A percentile compares a stretch with the other conserved stretches of the same genome.
phyloP scores from a whole-genome alignment of 2,329 filamentous ascomycete species.

The Massarina eburnea region DNA sequence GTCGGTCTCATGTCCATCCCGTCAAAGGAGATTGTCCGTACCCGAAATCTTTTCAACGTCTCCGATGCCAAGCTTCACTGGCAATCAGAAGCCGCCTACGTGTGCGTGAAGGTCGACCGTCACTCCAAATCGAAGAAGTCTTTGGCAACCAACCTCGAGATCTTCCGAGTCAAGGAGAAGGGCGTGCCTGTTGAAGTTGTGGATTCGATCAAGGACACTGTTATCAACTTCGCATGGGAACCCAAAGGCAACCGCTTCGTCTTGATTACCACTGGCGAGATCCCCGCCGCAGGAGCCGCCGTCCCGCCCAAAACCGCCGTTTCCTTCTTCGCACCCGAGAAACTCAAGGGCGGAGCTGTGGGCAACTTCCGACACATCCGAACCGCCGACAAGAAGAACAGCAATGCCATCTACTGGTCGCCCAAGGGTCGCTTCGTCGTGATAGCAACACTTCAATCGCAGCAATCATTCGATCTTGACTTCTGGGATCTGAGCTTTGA shows the following conservation, averaged over 20 bases:
- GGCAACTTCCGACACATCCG: slow-evolving; percentile 97
- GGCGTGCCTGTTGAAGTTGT: slow-evolving; percentile 97
- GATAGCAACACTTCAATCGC: slow-evolving; percentile 87
- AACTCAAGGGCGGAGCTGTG: slow-evolving; percentile 75
- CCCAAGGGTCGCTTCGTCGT: slow-evolving; percentile 94
- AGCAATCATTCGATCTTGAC: slow-evolving; percentile 92
- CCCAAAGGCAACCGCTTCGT: slow-evolving; percentile 97
- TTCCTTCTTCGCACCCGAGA: slow-evolving; percentile 95
- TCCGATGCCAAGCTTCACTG: slow-evolving; percentile 97
- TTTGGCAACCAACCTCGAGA: slow-evolving; percentile 93
- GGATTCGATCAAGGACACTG: slow-evolving; percentile 95
- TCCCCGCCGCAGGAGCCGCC: slow-evolving; percentile 71
- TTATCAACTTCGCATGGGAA: slow-evolving; percentile 99
- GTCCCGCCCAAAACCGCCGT: slow-evolving; percentile 93
- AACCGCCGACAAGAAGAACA: slow-evolving; percentile 98
- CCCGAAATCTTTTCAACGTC: slow-evolving; percentile 96
- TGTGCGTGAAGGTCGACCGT: slow-evolving; percentile 97
- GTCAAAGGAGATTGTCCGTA: slow-evolving; percentile 89
- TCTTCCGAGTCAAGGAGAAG: slow-evolving; percentile 97
- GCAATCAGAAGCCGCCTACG: slow-evolving; percentile 91
- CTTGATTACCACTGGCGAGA: slow-evolving; percentile 91
- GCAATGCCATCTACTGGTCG: slow-evolving; percentile 99
- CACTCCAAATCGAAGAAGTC: slow-evolving; percentile 99
- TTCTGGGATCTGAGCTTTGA: slow-evolving; percentile 99
- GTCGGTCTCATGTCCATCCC: slow-evolving; percentile 96